Evolutionary conservation across 2,329 filamentous ascomycete genomes (phyloP).

Genomic region (Grosmannia penicillata): DNA sequence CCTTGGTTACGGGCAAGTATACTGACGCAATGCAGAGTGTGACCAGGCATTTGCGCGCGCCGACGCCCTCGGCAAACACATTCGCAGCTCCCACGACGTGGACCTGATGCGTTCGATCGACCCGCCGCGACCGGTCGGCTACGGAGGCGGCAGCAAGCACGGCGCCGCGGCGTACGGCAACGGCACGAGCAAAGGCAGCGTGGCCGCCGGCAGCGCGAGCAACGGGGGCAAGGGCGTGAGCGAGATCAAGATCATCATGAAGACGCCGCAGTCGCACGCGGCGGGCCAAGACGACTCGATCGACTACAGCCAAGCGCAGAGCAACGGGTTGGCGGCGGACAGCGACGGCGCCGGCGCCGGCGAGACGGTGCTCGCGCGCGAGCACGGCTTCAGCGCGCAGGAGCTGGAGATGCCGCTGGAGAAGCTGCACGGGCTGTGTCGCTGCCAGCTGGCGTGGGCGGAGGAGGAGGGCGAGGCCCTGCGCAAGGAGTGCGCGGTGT

Average conservation of each 20-base stretch:
- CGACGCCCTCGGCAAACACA: conserved; percentile 92
- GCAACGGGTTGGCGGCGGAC: conserved; percentile 25
- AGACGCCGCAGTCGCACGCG: conserved; percentile 41
- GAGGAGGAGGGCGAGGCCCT: conserved; percentile 51
- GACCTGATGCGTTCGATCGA: conserved; percentile 76
- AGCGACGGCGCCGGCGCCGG: conserved; percentile 29
- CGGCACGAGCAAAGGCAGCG: not conserved
- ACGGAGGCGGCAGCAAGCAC: conserved; percentile 12
- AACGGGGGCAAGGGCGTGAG: conserved; percentile 16
- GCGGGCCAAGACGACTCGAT: conserved; percentile 38
- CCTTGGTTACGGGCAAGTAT: too few relatives aligned
- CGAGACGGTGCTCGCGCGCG: conserved; percentile 37
- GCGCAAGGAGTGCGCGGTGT: conserved; percentile 46
- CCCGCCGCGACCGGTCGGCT: conserved; percentile 55
- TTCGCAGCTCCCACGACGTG: conserved; percentile 96
- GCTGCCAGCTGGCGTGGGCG: conserved; percentile 59
- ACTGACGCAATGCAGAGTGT: conserved; percentile 51
- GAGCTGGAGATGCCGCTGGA: conserved; percentile 47
- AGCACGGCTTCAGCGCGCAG: conserved; percentile 48
- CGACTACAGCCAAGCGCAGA: conserved; percentile 22
- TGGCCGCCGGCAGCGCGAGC: not conserved
- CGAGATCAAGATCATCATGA: conserved; percentile 49
- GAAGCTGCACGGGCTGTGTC: conserved; percentile 52
- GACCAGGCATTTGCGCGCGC: conserved; percentile 93
- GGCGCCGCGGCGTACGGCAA: not conserved